These are phyloP conservation scores for Lepidium didymum DNA, from an alignment of 345 rosid genomes.

Conservation along the genomic window DNA sequence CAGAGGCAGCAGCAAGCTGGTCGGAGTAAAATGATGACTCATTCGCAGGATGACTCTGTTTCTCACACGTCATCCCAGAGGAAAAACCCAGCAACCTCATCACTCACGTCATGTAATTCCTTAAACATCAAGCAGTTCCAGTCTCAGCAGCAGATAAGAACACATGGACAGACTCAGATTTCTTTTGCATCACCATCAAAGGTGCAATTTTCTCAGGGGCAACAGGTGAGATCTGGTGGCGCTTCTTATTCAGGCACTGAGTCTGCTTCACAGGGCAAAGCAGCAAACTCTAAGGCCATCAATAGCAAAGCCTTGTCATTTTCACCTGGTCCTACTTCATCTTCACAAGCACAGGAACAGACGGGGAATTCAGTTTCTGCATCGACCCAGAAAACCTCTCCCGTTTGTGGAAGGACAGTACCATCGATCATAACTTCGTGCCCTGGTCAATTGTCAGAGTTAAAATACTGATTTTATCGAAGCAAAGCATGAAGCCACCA, in stretches of 20 bases:
- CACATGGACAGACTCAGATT: constrained; percentile 44
- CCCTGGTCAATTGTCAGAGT: constrained; percentile 44
- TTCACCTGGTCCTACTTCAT: constrained; percentile 20
- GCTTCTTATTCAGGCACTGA: constrained; percentile 28
- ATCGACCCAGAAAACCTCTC: constrained; percentile 39
- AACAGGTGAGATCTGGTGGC: constrained; percentile 25
- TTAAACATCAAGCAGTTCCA: constrained; percentile 29
- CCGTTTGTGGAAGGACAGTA: constrained; percentile 58
- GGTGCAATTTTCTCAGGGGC: no score
- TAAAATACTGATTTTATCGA: constrained; percentile 33
- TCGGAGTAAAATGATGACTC: constrained; percentile 28
- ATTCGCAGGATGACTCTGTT: constrained; percentile 23
- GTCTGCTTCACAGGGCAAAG: constrained; percentile 30
- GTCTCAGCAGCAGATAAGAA: constrained; percentile 34
- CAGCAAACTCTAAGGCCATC: constrained; percentile 21
- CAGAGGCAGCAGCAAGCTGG: constrained; percentile 36
- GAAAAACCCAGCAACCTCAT: constrained; percentile 29
- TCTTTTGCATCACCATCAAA: constrained; percentile 39
- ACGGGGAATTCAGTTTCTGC: constrained; percentile 32
- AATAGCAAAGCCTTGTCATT: constrained; percentile 22
- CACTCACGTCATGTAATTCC: constrained; percentile 20
- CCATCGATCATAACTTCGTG: constrained; percentile 40
- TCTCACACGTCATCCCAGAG: constrained; percentile 31
- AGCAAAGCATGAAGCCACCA: constrained; percentile 8
- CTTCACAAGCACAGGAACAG: constrained; percentile 27